Evolutionary conservation across 2,329 filamentous ascomycete genomes (phyloP), one percentile per base, ranked within the genome.

Genomic region (Aspergillus clavatus): DNA sequence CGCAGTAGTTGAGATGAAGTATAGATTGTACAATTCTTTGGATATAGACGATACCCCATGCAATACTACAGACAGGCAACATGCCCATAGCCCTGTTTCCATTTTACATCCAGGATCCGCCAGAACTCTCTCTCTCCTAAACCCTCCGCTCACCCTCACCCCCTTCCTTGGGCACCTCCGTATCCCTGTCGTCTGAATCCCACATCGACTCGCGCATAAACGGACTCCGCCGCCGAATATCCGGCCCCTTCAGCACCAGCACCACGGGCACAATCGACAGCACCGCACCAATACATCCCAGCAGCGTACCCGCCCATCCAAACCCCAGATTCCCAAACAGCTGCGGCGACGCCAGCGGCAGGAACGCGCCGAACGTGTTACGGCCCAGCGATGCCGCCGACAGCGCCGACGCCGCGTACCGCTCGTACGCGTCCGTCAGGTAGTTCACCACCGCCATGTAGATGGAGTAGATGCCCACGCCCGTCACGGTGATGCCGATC

Each of bases 391-490:
- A 72, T 2, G 72, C 72, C 1, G 87, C 87, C 0, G 89, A 89
- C 2, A 95, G 70, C 0, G 89, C 88, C 1, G 86, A 90, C 23
- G 83, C 87, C 0, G 89, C 87, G 59, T 90, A 94, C 5, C 78
- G 75, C 61, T 89, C 84, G 65, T 95, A 95, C 2, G 83, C 83
- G 59, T 95, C 89, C 16, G 89, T 87, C 1, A 95, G 76, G 56
- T 94, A 95, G 63, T 95, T 95, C 72, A 95, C 95, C 0, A 87
- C 85, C 4, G 89, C 83, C 1, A 95, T 76, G 61, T 91, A 93
- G 28, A 95, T 81, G 41, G 80, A 83, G 63, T 87, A 91, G 54
- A 95, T 93, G 19, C 89, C 84, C 72, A 89, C 84, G 0, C 85
- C 90, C 0, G 87, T 82, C 42, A 88, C 77, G 1, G 75, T 79